Base-by-base conservation (phyloP, 2,329 filamentous ascomycete species). In the Nemania diffusa region DNA sequence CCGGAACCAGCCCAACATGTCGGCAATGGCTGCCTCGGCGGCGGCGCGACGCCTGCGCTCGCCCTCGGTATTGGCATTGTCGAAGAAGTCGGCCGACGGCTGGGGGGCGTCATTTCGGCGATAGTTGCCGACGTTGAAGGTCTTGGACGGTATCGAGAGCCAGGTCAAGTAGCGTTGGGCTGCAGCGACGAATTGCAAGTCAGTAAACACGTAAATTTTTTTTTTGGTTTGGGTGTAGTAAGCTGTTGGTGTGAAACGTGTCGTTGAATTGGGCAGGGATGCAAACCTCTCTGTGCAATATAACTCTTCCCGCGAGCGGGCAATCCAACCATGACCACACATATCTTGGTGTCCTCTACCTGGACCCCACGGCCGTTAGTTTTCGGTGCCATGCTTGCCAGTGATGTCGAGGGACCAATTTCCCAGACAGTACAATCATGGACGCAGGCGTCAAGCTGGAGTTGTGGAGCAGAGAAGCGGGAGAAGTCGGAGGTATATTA, bases 101-200 rank as follows among this genome's bases (percentile, higher is more conserved):
- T 97, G 94, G 20, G 96, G 94, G 5, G 93, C 97, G 73, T 92
- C 91, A 75, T 91, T 90, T 72, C 96, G 93, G 73, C 96, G 93
- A 79, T 99, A 99, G 77, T 91, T 94, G 78, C 96, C 96, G 72
- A 99, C 96, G 73, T 99, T 99, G 88, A 99, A 99, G 71, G 94
- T 95, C 79, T 94, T 91, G 66, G 96, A 92, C 44, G 92, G 91
- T 77, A 99, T 94, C 27, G 94, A 97, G 66, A 98, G 91, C 96
- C 96, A 99, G 79, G 92, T 92, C 40, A 99, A 90, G 81, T 99
- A 99, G 68, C 96, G 91, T 79, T 96, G 91, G 68, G 94, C 93
- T 96, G 67, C 24, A 62, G 48, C 27, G 20, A 71, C 26, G 32
- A 27, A 57, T 27, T n/a, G 46, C 15, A 51, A 26, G 57, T 69